Conservation (phyloP, 345 rosid genomes). For the Geranium rotundifolium region DNA sequence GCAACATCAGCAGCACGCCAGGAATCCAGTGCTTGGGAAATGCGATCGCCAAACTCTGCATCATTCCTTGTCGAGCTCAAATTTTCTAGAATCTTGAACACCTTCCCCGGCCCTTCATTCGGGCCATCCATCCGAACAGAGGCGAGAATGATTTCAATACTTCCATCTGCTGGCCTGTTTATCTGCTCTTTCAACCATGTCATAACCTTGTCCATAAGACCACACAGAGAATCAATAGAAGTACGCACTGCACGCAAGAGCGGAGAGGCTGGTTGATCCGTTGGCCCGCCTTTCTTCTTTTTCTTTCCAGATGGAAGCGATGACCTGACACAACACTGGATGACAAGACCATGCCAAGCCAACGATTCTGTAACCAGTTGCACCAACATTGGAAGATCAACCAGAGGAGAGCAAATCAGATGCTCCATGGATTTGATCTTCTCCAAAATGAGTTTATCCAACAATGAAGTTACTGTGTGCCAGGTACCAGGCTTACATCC, state of each 20-base stretch:
- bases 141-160: constrained; percentile 35
- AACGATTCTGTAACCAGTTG: constrained; percentile 72
- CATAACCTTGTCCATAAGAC: constrained; percentile 41
- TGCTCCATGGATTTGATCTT: constrained; percentile 37
- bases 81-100: constrained; percentile 41
- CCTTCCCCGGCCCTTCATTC: constrained; percentile 60
- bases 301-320: constrained; percentile 80
- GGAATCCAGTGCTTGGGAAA: constrained; percentile 40
- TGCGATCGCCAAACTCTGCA: constrained; percentile 44
- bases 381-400: constrained; percentile 44
- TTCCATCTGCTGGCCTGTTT: constrained; percentile 43
- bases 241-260: constrained; percentile 32
- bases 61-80: constrained; percentile 27
- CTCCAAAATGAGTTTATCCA: constrained; percentile 42
- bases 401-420: constrained; percentile 28
- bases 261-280: constrained; percentile 35
- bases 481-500: constrained; percentile 23
- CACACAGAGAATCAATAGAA: constrained; percentile 33
- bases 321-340: constrained; percentile 62
- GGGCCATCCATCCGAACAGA: constrained; percentile 28
- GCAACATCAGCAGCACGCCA: constrained; percentile 56
- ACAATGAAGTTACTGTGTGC: constrained; percentile 42
- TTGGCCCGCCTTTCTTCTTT: constrained; percentile 64
- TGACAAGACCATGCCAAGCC: constrained; percentile 74
- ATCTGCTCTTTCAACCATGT: constrained; percentile 38